Conservation (phyloP, 202 grass and related monocot species). For the Cymbopogon flexuosus region DNA sequence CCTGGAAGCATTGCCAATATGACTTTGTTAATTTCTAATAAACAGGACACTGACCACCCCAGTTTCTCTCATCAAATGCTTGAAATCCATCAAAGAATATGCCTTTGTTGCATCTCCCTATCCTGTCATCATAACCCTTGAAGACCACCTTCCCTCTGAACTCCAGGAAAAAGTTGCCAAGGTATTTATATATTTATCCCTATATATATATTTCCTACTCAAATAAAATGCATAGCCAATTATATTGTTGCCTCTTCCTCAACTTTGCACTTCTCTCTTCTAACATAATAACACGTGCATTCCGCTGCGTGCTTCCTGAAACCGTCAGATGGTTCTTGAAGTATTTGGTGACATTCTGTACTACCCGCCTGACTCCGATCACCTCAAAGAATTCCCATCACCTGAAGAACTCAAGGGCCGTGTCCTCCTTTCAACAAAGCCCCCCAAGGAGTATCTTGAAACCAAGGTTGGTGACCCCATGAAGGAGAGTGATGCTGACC, state of each 20-base stretch:
- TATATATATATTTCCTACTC: background rate
- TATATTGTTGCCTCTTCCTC: background rate
- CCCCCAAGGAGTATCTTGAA: conserved; percentile 85
- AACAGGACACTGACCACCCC: conserved; percentile 85
- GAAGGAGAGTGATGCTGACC: conserved; percentile 48
- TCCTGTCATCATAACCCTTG: conserved; percentile 91
- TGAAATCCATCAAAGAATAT: conserved; percentile 77
- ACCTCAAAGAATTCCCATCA: conserved; percentile 70
- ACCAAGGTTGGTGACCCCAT: conserved; percentile 42
- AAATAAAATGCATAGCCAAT: background rate
- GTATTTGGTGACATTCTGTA: conserved; percentile 66
- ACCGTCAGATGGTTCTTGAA: conserved; percentile 63
- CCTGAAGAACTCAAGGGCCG: conserved; percentile 60
- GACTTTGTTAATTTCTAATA: background rate
- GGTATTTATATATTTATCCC: conserved; percentile 30
- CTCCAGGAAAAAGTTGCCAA: conserved; percentile 94
- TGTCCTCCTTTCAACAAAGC: conserved; percentile 84
- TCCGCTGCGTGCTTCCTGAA: background rate
- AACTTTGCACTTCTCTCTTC: background rate
- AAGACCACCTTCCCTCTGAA: conserved; percentile 75
- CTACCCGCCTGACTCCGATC: conserved; percentile 50
- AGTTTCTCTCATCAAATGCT: conserved; percentile 73
- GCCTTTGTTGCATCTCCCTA: conserved; percentile 84
- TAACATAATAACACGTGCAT: background rate
- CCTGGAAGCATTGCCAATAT: background rate